phyloP scores from a whole-genome alignment of 164 flowering plant species.

The Vitis labrusca region DNA sequence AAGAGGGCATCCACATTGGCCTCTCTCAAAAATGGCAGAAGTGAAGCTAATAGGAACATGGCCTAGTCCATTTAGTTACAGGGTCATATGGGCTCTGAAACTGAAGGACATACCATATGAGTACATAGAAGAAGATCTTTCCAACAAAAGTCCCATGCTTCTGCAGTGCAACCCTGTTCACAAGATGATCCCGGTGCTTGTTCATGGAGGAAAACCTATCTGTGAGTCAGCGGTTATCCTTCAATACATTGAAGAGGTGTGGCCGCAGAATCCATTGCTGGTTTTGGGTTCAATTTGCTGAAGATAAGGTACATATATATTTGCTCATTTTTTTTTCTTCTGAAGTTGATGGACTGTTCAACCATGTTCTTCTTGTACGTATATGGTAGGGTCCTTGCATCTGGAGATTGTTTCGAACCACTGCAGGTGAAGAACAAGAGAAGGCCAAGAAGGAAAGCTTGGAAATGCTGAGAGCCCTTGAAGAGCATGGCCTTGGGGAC shows the following conservation, averaged over 20 bases:
- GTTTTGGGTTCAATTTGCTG: slow-evolving; percentile 18
- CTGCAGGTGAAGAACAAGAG: slow-evolving; percentile 17
- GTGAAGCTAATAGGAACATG: slow-evolving; percentile 19
- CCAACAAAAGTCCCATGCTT: slow-evolving; percentile 16
- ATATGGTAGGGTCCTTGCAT: background rate
- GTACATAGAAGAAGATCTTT: slow-evolving; percentile 12
- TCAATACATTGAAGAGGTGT: slow-evolving; percentile 22
- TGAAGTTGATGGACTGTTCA: background rate
- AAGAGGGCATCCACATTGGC: too few relatives aligned
- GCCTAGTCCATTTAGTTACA: slow-evolving; percentile 17
- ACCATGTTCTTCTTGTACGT: background rate
- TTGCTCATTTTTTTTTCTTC: background rate
- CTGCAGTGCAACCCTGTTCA: slow-evolving; percentile 18
- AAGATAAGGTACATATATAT: slow-evolving; percentile 12
- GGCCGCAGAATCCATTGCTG: slow-evolving; percentile 25
- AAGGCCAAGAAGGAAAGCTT: background rate
- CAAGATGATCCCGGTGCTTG: slow-evolving; percentile 21
- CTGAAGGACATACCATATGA: slow-evolving; percentile 17
- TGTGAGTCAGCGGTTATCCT: slow-evolving; percentile 22
- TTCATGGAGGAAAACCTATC: slow-evolving; percentile 19
- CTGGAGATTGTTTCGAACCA: background rate
- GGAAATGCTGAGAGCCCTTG: slow-evolving; percentile 8
- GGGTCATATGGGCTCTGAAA: slow-evolving; percentile 27
- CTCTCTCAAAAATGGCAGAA: slow-evolving; percentile 17
- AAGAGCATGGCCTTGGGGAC: slow-evolving; percentile 20